Evolutionary conservation across 2,329 filamentous ascomycete genomes (phyloP), one percentile per base, ranked within the genome.

Genomic region (Alternaria brassicicola): DNA sequence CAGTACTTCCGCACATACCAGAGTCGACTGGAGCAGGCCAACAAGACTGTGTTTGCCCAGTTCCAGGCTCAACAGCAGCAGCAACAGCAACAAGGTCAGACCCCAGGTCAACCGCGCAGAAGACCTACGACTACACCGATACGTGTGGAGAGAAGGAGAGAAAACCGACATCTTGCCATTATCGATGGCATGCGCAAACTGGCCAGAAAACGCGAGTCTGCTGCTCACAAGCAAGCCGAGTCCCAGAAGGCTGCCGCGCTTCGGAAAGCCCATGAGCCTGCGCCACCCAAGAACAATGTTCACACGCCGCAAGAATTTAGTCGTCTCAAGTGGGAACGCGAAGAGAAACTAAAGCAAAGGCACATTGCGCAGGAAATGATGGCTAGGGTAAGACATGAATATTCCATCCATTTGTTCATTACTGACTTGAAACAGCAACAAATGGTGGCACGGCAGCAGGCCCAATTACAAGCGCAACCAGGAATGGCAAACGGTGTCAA

Each of bases 121-220:
- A 86, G 89, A 26, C 68, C 68, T 15, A 96, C 92, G 0, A 88
- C 89, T 0, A 83, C 85, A 57, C 93, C 94, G 3, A 80, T 95
- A 30, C 86, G 92, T 50, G 94, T 99, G 6, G 94, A 98, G 71
- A 87, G 93, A 61, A 87, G 93, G 55, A 88, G 92, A 64, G 92
- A 92, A 63, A 91, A 93, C 62, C 92, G 93, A 72, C 92, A 97
- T 72, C 82, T 98, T 56, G 91, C 90, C 43, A 84, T 98, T 69
- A 89, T 99, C 66, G 94, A 98, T 78, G 91, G 91, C 3, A 97
- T 98, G 92, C 87, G 93, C 39, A 99, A 98, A 76, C 78, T 97
- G 46, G 93, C 93, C 1, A 96, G 97, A 82, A 98, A 97, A 79
- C 87, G 94, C 25, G 95, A 99, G 78, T 90, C 90, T 10, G 85